These are phyloP conservation scores for Brasenia schreberi DNA, from an alignment of 164 flowering plant genomes.

Conservation along the genomic window DNA sequence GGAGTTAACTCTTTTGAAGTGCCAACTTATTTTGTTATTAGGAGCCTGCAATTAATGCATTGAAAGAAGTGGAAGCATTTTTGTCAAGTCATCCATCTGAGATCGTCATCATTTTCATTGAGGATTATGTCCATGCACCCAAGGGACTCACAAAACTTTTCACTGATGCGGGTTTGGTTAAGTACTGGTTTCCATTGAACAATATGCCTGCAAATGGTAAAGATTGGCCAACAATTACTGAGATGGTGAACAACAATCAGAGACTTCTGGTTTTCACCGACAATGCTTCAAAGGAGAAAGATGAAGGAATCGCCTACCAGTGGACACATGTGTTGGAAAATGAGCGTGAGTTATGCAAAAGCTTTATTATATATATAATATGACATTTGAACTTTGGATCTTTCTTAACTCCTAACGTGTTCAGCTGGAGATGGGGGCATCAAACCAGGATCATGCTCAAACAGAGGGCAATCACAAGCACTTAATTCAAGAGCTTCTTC, in stretches of 20 bases:
- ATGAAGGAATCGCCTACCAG: conserved; percentile 91
- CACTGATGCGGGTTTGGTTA: conserved; percentile 60
- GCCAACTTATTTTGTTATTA: conserved; percentile 9
- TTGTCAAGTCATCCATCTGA: conserved; percentile 59
- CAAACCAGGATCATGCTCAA: conserved; percentile 59
- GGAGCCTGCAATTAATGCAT: conserved; percentile 90
- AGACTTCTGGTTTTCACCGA: conserved; percentile 90
- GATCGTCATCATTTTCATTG: conserved; percentile 90
- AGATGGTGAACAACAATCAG: conserved; percentile 67
- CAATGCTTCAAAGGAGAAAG: conserved; percentile 72
- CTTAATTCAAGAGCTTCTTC: conserved; percentile 58
- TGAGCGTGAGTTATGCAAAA: conserved; percentile 44
- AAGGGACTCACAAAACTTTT: conserved; percentile 80
- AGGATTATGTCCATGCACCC: conserved; percentile 91
- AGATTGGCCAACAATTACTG: conserved; percentile 90
- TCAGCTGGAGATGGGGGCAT: conserved; percentile 97
- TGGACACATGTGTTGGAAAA: conserved; percentile 95
- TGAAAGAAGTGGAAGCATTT: conserved; percentile 91
- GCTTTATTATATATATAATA: neutral
- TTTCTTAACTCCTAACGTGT: neutral
- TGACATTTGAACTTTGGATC: no score
- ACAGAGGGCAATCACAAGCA: conserved; percentile 77
- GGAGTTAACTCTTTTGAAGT: neutral
- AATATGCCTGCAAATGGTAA: conserved; percentile 83
- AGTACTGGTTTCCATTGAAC: conserved; percentile 84